These are phyloP conservation scores for Macrophomina phaseolina DNA, from an alignment of 2,329 filamentous ascomycete species.

Conservation along the genomic window DNA sequence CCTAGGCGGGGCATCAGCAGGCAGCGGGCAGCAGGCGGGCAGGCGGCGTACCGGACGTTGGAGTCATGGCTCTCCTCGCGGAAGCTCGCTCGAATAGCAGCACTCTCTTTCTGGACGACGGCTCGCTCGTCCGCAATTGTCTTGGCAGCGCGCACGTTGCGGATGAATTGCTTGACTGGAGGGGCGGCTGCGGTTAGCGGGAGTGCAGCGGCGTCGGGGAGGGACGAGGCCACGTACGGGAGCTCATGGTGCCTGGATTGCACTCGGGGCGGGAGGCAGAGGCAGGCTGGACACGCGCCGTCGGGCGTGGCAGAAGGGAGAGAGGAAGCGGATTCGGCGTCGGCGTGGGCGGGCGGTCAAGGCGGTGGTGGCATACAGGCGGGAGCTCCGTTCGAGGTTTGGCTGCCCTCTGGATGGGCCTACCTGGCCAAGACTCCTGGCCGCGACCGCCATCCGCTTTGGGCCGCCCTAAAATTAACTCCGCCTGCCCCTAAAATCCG, in stretches of 20 bases:
- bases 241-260: conserved; percentile 61
- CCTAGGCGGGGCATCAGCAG: conserved; percentile 55
- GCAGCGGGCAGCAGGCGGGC: conserved; percentile 29
- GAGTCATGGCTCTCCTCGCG: conserved; percentile 95
- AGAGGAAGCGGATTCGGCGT: conserved; percentile 1
- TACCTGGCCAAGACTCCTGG: conserved; percentile 22
- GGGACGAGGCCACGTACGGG: conserved; percentile 53
- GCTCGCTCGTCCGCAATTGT: conserved; percentile 98
- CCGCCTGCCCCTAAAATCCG: conserved; percentile 18
- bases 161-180: conserved; percentile 98
- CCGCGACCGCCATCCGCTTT: conserved; percentile 19
- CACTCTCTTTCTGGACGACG: conserved; percentile 98
- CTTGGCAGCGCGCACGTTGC: conserved; percentile 97
- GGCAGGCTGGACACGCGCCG: conserved; percentile 12
- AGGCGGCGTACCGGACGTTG: conserved; percentile 73
- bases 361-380: conserved; percentile 6
- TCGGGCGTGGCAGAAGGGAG: conserved; percentile 5
- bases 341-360: conserved; percentile 5
- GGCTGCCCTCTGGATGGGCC: not conserved
- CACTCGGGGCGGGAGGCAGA: conserved; percentile 42
- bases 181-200: conserved; percentile 28
- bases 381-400: conserved; percentile 13
- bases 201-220: conserved; percentile 33
- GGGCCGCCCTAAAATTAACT: conserved; percentile 8
- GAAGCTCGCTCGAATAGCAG: conserved; percentile 95